Evolutionary conservation across 1,139 yeast species (phyloP).

Genomic region (Taphrina populina): DNA sequence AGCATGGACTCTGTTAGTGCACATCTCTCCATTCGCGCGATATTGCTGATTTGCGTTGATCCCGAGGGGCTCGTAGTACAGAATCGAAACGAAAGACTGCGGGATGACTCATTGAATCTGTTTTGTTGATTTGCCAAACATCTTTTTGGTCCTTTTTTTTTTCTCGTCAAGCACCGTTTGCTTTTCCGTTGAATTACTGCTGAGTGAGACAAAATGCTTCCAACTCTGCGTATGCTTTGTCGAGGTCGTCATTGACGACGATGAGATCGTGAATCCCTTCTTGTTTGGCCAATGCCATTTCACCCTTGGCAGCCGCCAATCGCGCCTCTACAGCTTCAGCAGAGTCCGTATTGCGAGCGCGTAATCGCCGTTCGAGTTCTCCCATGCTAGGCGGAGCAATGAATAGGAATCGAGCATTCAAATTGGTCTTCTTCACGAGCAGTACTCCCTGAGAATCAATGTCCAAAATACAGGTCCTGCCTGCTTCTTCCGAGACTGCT

Average conservation of each 20-base stretch:
- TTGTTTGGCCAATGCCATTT: constrained; percentile 79
- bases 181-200: no score
- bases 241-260: constrained; percentile 87
- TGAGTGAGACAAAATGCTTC: constrained; percentile 63
- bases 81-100: no score
- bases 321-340: constrained; percentile 79
- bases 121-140: no score
- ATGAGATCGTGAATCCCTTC: constrained; percentile 86
- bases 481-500: constrained; percentile 58
- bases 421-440: constrained; percentile 75
- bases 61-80: no score
- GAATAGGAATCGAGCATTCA: constrained; percentile 82
- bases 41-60: no score
- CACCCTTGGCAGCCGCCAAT: constrained; percentile 79
- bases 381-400: constrained; percentile 91
- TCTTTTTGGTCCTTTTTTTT: no score
- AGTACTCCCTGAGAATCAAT: constrained; percentile 99
- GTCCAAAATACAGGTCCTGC: constrained; percentile 75
- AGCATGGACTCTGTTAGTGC: no score
- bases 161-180: no score
- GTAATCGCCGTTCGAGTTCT: constrained; percentile 66
- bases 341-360: constrained; percentile 92
- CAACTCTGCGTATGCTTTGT: constrained; percentile 77
- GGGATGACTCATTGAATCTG: no score
- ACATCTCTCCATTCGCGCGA: no score